Evolutionary conservation across 441 rosid genomes (phyloP).

Genomic region (Pelargonium australe): DNA sequence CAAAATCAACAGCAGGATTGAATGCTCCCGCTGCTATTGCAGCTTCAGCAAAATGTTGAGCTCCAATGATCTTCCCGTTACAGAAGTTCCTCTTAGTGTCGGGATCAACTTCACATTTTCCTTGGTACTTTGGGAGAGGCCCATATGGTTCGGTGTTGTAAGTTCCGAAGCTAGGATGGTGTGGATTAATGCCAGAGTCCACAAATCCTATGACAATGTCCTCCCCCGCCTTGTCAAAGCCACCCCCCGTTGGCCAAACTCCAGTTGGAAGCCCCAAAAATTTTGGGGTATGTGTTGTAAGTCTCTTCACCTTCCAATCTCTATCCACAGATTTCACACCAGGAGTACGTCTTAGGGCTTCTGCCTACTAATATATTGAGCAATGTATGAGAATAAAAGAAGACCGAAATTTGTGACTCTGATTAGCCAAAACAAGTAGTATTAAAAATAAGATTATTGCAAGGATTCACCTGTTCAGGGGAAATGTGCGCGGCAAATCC

Average conservation of each 20-base stretch:
- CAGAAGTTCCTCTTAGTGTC: constrained; percentile 61
- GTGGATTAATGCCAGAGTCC: constrained; percentile 90
- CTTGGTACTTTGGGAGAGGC: constrained; percentile 75
- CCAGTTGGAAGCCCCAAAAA: constrained; percentile 94
- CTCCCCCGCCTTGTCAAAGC: constrained; percentile 90
- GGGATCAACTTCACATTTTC: constrained; percentile 88
- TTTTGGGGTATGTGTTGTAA: constrained; percentile 87
- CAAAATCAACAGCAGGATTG: constrained; percentile 78
- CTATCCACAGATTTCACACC: constrained; percentile 74
- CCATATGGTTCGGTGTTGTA: constrained; percentile 59
- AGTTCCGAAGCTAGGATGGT: constrained; percentile 84
- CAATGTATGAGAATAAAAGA: constrained; percentile 31
- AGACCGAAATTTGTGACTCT: constrained; percentile 1
- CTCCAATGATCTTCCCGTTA: constrained; percentile 92
- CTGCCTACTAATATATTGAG: constrained; percentile 79
- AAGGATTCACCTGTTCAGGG: constrained; percentile 74
- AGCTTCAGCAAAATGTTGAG: constrained; percentile 92
- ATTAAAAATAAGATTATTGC: constrained; percentile 6
- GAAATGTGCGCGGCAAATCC: constrained; percentile 87
- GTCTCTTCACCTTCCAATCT: constrained; percentile 93
- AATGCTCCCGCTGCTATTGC: constrained; percentile 89
- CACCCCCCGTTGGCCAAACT: constrained; percentile 99
- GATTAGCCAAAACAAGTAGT: background rate
- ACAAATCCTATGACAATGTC: constrained; percentile 89
- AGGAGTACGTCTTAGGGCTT: constrained; percentile 60